phyloP scores from a whole-genome alignment of 2,329 filamentous ascomycete species.

The Colletotrichum endophyticum region DNA sequence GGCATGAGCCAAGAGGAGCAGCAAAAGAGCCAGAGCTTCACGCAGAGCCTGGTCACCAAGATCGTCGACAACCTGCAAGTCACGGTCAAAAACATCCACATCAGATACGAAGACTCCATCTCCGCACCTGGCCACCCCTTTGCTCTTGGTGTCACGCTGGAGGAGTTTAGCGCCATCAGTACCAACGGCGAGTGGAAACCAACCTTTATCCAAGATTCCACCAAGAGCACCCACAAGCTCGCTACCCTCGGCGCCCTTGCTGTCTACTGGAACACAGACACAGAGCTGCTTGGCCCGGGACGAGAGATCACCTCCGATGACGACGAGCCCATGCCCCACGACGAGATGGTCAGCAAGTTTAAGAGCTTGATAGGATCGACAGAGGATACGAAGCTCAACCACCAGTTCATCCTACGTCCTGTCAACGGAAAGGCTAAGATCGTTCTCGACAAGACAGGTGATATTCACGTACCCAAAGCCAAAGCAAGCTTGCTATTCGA shows the following conservation, averaged over 20 bases:
- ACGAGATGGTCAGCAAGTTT: slow-evolving; percentile 79
- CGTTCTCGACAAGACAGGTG: slow-evolving; percentile 92
- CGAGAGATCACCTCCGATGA: slow-evolving; percentile 69
- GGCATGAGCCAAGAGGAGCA: slow-evolving; percentile 95
- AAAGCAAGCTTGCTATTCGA: slow-evolving; percentile 94
- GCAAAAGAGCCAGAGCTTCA: slow-evolving; percentile 97
- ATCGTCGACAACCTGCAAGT: slow-evolving; percentile 99
- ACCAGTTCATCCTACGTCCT: slow-evolving; percentile 95
- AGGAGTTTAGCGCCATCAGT: slow-evolving; percentile 96
- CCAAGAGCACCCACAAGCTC: slow-evolving; percentile 86
- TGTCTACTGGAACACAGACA: slow-evolving; percentile 98
- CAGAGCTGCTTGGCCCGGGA: slow-evolving; percentile 80
- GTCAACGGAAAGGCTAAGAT: slow-evolving; percentile 95
- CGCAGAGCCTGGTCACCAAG: slow-evolving; percentile 90
- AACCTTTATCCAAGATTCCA: slow-evolving; percentile 91
- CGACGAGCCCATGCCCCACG: slow-evolving; percentile 69
- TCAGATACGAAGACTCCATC: slow-evolving; percentile 97
- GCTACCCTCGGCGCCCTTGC: slow-evolving; percentile 89
- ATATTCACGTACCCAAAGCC: slow-evolving; percentile 78
- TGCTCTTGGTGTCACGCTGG: slow-evolving; percentile 86
- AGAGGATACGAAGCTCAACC: slow-evolving; percentile 61
- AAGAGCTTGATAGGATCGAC: slow-evolving; percentile 79
- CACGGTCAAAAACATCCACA: slow-evolving; percentile 96
- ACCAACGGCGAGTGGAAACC: slow-evolving; percentile 95
- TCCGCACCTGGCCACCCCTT: slow-evolving; percentile 95